These are phyloP conservation scores for Ustilago crameri DNA, from an alignment of 1,284 basidiomycete species.

Conservation along the genomic window DNA sequence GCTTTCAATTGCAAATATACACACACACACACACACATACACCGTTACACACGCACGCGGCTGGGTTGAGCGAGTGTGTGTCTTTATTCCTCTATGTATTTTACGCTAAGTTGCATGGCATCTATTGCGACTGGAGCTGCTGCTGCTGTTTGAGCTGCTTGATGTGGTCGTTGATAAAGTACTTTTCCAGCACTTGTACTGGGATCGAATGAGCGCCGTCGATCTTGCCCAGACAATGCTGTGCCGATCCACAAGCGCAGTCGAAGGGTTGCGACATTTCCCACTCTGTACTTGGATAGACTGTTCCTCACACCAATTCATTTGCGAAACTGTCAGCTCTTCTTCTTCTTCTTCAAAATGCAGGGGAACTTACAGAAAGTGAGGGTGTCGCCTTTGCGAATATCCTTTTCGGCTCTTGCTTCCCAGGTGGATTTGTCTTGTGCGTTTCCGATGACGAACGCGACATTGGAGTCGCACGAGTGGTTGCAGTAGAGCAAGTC, in stretches of 20 bases:
- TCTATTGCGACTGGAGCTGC: constrained; percentile 5
- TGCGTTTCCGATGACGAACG: constrained; percentile 41
- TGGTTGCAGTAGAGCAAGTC: constrained; percentile 67
- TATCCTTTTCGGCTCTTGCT: constrained; percentile 51
- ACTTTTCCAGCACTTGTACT: constrained; percentile 24
- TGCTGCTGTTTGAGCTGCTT: constrained; percentile 50
- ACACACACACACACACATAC: neutral
- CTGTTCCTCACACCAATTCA: constrained; percentile 16
- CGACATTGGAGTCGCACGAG: constrained; percentile 60
- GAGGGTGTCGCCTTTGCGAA: constrained; percentile 55
- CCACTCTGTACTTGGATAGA: constrained; percentile 66
- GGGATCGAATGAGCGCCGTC: constrained; percentile 54
- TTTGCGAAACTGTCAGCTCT: neutral
- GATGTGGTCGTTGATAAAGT: constrained; percentile 63
- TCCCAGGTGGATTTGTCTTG: constrained; percentile 41
- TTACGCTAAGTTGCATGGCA: neutral
- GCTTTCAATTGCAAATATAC: neutral
- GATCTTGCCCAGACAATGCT: constrained; percentile 52
- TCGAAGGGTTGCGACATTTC: constrained; percentile 63
- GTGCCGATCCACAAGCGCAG: constrained; percentile 49
- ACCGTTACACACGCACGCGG: neutral
- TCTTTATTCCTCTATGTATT: neutral
- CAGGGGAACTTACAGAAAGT: constrained; percentile 61
- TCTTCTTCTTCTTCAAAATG: neutral
- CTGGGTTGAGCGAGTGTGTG: neutral